Percentiles rank a stretch among this genome's conserved stretches.
Conservation (phyloP, 106 monocot genomes). For the Posidonia australis region DNA sequence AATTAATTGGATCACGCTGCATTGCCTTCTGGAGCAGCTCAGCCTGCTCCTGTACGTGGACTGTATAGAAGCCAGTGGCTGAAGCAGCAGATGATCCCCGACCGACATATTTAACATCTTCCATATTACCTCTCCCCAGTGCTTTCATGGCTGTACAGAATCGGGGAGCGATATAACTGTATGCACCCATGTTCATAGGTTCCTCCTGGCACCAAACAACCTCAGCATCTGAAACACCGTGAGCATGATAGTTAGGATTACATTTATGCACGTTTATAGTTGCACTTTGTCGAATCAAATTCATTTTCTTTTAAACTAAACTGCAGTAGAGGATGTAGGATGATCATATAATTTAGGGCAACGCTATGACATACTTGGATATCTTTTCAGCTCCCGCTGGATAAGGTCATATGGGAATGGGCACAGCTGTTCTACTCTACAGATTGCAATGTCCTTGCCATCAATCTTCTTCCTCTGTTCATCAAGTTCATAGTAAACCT, state of each 20-base stretch:
- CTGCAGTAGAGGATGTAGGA: too few species aligned
- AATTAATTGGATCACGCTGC: conserved; percentile 13
- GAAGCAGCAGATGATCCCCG: conserved; percentile 24
- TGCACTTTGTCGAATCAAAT: too few species aligned
- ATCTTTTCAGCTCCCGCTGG: conserved; percentile 89
- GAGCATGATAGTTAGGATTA: neutral
- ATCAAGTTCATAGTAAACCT: conserved; percentile 96
- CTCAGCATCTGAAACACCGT: conserved; percentile 18
- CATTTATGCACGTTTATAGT: neutral
- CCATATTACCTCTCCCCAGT: conserved; percentile 11
- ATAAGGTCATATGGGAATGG: conserved; percentile 96
- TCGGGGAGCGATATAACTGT: conserved; percentile 23
- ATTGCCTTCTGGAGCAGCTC: conserved; percentile 27
- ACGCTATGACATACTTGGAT: conserved; percentile 66
- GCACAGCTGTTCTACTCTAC: conserved; percentile 94
- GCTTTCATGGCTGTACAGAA: conserved; percentile 18
- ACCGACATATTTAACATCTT: conserved; percentile 21
- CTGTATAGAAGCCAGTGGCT: conserved; percentile 19
- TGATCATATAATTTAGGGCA: too few species aligned
- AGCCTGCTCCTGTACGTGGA: conserved; percentile 22
- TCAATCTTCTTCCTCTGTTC: conserved; percentile 63
- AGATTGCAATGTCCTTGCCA: conserved; percentile 77
- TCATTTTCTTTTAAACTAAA: too few species aligned
- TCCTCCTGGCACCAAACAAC: conserved; percentile 34
- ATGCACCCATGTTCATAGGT: conserved; percentile 34